Base-by-base conservation (phyloP, 1,284 basidiomycete species). In the Marasmius oreades region DNA sequence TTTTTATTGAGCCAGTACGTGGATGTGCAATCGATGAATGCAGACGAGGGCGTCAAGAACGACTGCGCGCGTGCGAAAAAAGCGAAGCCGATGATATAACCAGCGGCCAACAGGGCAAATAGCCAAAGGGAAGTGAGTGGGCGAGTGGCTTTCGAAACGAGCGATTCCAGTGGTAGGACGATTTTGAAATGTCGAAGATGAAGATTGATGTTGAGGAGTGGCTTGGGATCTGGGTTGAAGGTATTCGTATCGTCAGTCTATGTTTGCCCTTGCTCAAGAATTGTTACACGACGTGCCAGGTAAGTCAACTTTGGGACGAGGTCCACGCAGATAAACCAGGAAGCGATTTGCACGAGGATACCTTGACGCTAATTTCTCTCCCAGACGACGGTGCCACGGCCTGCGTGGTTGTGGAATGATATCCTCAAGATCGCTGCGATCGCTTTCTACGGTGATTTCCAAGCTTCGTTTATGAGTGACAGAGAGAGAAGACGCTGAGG, bases 1-100 rank as follows among this genome's bases (percentile, higher is more conserved):
- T 85, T 81, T 58, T 89, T 81, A 16, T 80, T 73, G 5, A 75
- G 64, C 88, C 88, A 92, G 64, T 84, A 90, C 2, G 86, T 80
- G 3, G 85, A 78, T 2, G 87, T 90, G 66, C 90, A 92, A 28
- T 73, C 78, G 46, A 86, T 76, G 65, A 82, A 88, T 0, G 86
- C 80, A 47, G 78, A 77, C 11, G 80, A 64, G 3, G 86, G 88
- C 16, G 79, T 85, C 50, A 83, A 72, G 69, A 86, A 93, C 53
- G 82, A 90, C 60, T 91, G 86, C 8, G 82, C 77, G n/a, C 86
- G 79, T 5, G 82, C 73, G 59, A 92, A 80, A 70, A 93, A 90
- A 0, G 88, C 80, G 43, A 92, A 76, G 18, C 78, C 81, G 51
- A 91, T 77, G 60, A 93, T 86, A 68, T 91, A 93, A 0, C 74